Base-by-base conservation (phyloP, 148 eudicot genomes). In the Cornus suecica region DNA sequence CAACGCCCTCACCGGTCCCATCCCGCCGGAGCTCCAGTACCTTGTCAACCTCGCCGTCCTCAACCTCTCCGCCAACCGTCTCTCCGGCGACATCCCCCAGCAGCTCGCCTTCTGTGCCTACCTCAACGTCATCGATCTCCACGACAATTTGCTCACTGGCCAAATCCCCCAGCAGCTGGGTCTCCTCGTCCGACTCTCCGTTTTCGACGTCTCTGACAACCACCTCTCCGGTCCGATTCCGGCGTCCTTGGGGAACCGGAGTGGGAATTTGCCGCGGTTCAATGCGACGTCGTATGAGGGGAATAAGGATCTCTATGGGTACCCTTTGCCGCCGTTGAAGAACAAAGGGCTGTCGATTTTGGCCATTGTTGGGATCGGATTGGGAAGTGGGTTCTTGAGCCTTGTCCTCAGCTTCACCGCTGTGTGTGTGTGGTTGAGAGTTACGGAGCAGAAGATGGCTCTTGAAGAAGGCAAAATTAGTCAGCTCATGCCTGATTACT, bases 371-470 rank as follows among this genome's bases (percentile, higher is more conserved):
- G 87, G 87, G 72, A 89, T 89, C 66, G 93, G 93, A 27, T 75
- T 89, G 54, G 93, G 89, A 3, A 89, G 93, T 16, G 93, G 93
- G 62, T 73, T 89, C 27, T 61, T 89, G 45, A 89, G 93, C n/a
- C 62, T 89, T 61, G 80, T 89, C 11, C 71, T 89, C 27, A 89
- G 93, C 67, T 89, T 87, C 31, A 80, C 81, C 0, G 87, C 83
- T 5, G 93, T 89, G n/a, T 89, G 93, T 78, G 72, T 89, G 11
- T 89, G 93, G 93, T 74, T 89, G 77, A 86, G 85, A 78, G 79
- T 81, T 30, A 79, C 86, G 22, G 90, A 89, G 26, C 86, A 78
- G 58, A 87, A 81, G 65, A 31, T 68, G 78, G 88, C 75, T 3
- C 75, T 71, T 48, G 86, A 87, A 65, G 85, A 88, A 51, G 91